These are phyloP conservation scores for Geum urbanum DNA, from an alignment of 306 rosid genomes.

Conservation along the genomic window DNA sequence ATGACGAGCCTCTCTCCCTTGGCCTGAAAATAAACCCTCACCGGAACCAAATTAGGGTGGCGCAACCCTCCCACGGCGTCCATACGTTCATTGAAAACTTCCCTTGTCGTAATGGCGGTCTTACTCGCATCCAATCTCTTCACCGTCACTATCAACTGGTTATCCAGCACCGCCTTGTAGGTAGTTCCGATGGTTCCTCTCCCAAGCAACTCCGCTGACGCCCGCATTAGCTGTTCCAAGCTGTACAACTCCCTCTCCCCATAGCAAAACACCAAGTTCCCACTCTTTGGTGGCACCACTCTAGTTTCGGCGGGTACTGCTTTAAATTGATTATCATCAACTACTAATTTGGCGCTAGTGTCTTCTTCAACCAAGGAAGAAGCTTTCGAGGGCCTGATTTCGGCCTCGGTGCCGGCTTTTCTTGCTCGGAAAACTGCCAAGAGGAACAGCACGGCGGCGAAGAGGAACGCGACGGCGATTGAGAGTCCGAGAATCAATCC, in stretches of 20 bases:
- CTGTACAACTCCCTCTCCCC: conserved; percentile 61
- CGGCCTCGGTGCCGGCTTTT: neutral
- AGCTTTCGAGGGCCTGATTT: conserved; percentile 2
- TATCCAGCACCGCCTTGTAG: conserved; percentile 79
- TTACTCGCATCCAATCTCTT: conserved; percentile 75
- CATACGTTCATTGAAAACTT: conserved; percentile 67
- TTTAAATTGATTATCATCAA: conserved; percentile 1
- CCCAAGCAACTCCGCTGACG: conserved; percentile 87
- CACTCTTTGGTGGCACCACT: conserved; percentile 46
- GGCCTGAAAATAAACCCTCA: conserved; percentile 84
- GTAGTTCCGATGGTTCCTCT: conserved; percentile 81
- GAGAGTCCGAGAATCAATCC: conserved; percentile 45
- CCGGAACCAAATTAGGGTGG: conserved; percentile 79
- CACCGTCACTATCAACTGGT: conserved; percentile 58
- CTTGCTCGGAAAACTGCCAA: conserved; percentile 31
- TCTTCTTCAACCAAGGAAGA: neutral
- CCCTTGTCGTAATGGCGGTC: conserved; percentile 43
- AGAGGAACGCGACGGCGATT: conserved; percentile 31
- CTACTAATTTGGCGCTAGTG: neutral
- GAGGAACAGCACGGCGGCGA: conserved; percentile 29
- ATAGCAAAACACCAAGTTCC: conserved; percentile 57
- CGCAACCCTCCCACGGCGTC: conserved; percentile 55
- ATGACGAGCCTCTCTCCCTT: conserved; percentile 79
- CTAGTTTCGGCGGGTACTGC: conserved; percentile 8
- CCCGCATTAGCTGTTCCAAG: conserved; percentile 80